Conservation (phyloP, 176 grass and related monocot genomes). For the Urochloa ruziziensis region DNA sequence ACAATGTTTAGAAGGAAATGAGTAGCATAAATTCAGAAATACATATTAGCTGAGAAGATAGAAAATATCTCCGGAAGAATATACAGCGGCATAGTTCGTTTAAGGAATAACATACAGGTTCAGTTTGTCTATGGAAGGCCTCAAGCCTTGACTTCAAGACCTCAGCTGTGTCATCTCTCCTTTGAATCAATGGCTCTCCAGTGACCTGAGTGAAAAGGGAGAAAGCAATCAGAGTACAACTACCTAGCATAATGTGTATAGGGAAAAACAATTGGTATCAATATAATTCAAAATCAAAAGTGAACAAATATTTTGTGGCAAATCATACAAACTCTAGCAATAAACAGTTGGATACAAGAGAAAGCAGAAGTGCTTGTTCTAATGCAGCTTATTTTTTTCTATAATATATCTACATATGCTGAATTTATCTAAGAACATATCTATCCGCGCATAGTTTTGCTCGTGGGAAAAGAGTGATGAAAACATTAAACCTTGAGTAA, state of each 20-base stretch:
- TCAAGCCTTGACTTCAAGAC: conserved; percentile 98
- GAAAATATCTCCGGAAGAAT: not conserved
- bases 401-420: not conserved
- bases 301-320: not conserved
- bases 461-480: not conserved
- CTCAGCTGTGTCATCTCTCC: conserved; percentile 92
- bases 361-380: not conserved
- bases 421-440: not conserved
- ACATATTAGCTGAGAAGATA: not conserved
- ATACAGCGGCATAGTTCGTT: not conserved
- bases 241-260: too few species aligned
- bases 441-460: not conserved
- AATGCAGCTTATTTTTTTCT: not conserved
- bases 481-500: conserved; percentile 16
- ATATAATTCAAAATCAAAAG: too few species aligned
- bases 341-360: not conserved
- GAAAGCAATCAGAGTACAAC: too few species aligned
- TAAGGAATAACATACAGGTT: conserved; percentile 68
- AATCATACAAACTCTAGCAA: not conserved
- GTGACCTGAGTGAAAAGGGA: conserved; percentile 64
- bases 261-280: too few species aligned
- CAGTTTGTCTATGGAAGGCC: conserved; percentile 89
- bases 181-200: conserved; percentile 92
- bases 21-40: not conserved
- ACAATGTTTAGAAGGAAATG: not conserved